These are phyloP conservation scores for Trichosanthes truncata DNA, from an alignment of 306 rosid species.

Conservation along the genomic window DNA sequence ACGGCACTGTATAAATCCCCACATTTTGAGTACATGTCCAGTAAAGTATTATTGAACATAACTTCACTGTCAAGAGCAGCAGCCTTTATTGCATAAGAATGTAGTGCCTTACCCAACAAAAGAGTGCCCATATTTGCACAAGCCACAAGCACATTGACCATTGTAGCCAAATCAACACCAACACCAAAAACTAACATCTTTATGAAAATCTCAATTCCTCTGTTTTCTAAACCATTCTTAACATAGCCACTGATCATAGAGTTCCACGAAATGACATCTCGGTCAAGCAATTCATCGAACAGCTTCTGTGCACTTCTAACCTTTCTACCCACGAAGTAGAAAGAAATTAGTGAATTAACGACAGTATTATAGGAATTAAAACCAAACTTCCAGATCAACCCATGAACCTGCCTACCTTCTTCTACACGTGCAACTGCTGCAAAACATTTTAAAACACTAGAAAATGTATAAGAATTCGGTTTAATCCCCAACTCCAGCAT, in stretches of 20 bases:
- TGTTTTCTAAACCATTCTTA: slow-evolving; percentile 32
- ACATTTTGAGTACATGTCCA: slow-evolving; percentile 78
- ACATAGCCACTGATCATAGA: slow-evolving; percentile 71
- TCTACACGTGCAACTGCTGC: slow-evolving; percentile 31
- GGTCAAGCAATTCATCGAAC: slow-evolving; percentile 57
- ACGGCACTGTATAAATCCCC: slow-evolving; percentile 35
- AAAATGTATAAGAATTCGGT: slow-evolving; percentile 47
- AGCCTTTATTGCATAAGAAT: slow-evolving; percentile 41
- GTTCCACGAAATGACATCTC: slow-evolving; percentile 73
- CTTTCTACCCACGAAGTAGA: slow-evolving; percentile 40
- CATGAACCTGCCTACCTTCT: slow-evolving; percentile 52
- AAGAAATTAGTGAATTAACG: slow-evolving; percentile 39
- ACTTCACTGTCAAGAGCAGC: slow-evolving; percentile 25
- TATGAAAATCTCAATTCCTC: slow-evolving; percentile 33
- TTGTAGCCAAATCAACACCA: slow-evolving; percentile 52
- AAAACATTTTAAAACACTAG: slow-evolving; percentile 54
- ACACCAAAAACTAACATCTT: slow-evolving; percentile 33
- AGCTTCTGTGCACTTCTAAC: slow-evolving; percentile 50
- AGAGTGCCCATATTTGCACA: slow-evolving; percentile 43
- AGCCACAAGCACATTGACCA: slow-evolving; percentile 51
- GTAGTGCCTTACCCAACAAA: slow-evolving; percentile 46
- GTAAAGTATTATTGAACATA: slow-evolving; percentile 46
- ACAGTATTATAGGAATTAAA: slow-evolving; percentile 33
- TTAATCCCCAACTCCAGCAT: slow-evolving; percentile 44
- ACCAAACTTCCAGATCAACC: slow-evolving; percentile 38